These are phyloP conservation scores for Corymbia citriodora DNA, from an alignment of 441 rosid genomes.

Conservation along the genomic window DNA sequence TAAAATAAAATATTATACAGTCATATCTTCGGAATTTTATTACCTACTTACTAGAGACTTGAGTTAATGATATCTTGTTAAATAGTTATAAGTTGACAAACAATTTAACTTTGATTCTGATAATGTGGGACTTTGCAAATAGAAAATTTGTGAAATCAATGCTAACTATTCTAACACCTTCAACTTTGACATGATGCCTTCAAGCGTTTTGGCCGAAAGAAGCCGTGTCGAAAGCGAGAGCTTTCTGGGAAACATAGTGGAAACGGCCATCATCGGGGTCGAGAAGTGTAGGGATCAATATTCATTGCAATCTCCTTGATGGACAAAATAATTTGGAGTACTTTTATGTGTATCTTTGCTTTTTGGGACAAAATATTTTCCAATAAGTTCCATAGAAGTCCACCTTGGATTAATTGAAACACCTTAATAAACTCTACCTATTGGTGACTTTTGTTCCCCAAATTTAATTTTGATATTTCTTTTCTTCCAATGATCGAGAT, in stretches of 20 bases:
- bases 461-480: too few relatives aligned
- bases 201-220: neutral
- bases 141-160: neutral
- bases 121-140: neutral
- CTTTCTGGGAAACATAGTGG: neutral
- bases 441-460: too few relatives aligned
- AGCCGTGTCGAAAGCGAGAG: neutral
- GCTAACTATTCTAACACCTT: neutral
- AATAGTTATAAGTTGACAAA: neutral
- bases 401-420: neutral
- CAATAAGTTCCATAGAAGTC: neutral
- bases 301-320: too few relatives aligned
- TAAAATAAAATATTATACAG: too few relatives aligned
- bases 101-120: accelerated
- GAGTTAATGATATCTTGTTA: neutral
- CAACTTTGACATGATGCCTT: neutral
- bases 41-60: neutral
- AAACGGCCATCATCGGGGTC: too few relatives aligned
- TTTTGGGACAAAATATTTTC: neutral
- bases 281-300: too few relatives aligned
- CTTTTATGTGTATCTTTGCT: neutral
- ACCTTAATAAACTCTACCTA: neutral
- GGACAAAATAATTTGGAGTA: too few relatives aligned
- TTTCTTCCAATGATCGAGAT: neutral
- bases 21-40: neutral